phyloP scores from a whole-genome alignment of 1,284 basidiomycete genomes.

The Neonothopanus nambi region DNA sequence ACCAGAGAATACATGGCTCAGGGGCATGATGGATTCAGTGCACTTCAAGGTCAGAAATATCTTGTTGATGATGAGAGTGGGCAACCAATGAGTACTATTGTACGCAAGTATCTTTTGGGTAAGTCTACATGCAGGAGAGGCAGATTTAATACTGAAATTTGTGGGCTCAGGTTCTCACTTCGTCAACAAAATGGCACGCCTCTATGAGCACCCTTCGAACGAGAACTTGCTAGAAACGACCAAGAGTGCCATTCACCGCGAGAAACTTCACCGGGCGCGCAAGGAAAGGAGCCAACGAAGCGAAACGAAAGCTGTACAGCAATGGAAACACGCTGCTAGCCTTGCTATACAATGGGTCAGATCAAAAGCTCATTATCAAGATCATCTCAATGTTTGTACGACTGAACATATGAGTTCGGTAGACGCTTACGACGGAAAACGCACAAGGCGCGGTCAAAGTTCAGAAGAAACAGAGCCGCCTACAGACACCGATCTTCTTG shows the following conservation, averaged over 20 bases:
- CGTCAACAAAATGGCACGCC: slow-evolving; percentile 59
- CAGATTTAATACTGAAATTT: background rate
- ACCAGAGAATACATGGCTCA: slow-evolving; percentile 77
- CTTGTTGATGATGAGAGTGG: slow-evolving; percentile 88
- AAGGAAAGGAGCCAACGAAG: slow-evolving; percentile 14
- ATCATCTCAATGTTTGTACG: slow-evolving; percentile 59
- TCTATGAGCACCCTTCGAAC: slow-evolving; percentile 29
- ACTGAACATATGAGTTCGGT: slow-evolving; percentile 79
- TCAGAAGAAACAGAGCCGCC: slow-evolving; percentile 25
- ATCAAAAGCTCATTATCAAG: slow-evolving; percentile 54
- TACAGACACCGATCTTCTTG: slow-evolving; percentile 55
- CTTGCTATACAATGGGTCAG: slow-evolving; percentile 49
- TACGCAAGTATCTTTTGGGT: slow-evolving; percentile 88
- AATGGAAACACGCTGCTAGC: slow-evolving; percentile 50
- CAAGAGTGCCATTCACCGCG: slow-evolving; percentile 40
- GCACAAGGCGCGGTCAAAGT: slow-evolving; percentile 36
- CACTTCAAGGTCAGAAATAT: slow-evolving; percentile 66
- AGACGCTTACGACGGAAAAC: slow-evolving; percentile 70
- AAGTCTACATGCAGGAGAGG: slow-evolving; percentile 20
- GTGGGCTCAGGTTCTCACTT: slow-evolving; percentile 57
- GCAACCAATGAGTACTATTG: slow-evolving; percentile 77
- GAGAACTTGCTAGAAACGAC: slow-evolving; percentile 44
- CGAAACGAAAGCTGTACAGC: slow-evolving; percentile 31
- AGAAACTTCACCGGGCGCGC: slow-evolving; percentile 34
- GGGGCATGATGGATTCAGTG: slow-evolving; percentile 81